phyloP scores from a whole-genome alignment of 2,329 filamentous ascomycete genomes.

The Didymella exigua region DNA sequence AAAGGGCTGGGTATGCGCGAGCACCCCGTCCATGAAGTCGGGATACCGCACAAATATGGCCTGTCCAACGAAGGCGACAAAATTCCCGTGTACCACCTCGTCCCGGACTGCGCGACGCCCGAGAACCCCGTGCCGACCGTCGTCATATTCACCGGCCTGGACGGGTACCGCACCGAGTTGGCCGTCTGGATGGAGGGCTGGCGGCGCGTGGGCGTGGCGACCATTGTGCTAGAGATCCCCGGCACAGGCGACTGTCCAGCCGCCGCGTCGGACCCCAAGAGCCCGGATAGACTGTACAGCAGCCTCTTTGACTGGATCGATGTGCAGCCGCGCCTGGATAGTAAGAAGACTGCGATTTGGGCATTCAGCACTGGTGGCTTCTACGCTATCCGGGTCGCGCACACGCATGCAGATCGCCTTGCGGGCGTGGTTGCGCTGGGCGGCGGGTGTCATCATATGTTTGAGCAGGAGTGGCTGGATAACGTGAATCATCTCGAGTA shows the following conservation, averaged over 20 bases:
- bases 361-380: constrained; percentile 65
- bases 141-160: constrained; percentile 63
- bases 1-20: constrained; percentile 55
- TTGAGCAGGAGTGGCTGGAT: constrained; percentile 60
- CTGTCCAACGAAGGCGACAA: constrained; percentile 57
- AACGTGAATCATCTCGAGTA: constrained; percentile 63
- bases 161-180: constrained; percentile 64
- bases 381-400: constrained; percentile 62
- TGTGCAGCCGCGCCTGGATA: constrained; percentile 55
- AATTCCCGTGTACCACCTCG: constrained; percentile 70
- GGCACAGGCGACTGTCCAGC: constrained; percentile 64
- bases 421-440: constrained; percentile 60
- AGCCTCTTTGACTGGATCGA: constrained; percentile 62
- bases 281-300: constrained; percentile 60
- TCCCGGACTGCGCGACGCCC: constrained; percentile 56
- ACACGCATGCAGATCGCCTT: constrained; percentile 61
- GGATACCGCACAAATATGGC: constrained; percentile 63
- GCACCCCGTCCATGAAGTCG: constrained; percentile 67
- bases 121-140: constrained; percentile 57
- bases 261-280: constrained; percentile 51
- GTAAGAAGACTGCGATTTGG: constrained; percentile 58
- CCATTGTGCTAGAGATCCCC: constrained; percentile 61
- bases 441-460: constrained; percentile 63
- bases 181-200: constrained; percentile 59
- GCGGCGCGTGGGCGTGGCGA: constrained; percentile 56